These are phyloP conservation scores for Plasmodium inui DNA, from an alignment of 169 alveolate species.

Conservation along the genomic window DNA sequence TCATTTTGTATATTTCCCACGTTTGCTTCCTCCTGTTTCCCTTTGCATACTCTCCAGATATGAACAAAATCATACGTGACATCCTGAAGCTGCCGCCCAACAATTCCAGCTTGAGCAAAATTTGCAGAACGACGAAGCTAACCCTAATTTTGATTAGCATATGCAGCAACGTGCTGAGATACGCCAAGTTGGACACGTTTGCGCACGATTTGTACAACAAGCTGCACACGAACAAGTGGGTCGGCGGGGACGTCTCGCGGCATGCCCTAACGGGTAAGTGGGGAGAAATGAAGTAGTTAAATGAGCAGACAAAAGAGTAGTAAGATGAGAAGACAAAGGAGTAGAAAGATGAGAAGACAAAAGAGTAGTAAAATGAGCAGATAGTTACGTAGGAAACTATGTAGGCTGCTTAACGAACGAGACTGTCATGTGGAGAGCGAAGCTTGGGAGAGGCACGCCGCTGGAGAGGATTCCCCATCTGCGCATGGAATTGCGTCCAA, in stretches of 20 bases:
- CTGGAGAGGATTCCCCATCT: neutral
- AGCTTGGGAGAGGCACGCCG: neutral
- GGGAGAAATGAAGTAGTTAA: neutral
- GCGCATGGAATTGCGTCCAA: neutral
- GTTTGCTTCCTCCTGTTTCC: neutral
- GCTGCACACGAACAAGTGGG: conserved; percentile 14
- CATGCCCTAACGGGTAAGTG: conserved; percentile 30
- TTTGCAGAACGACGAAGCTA: conserved; percentile 61
- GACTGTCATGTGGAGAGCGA: neutral
- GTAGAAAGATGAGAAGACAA: too few species aligned
- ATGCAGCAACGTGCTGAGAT: conserved; percentile 44
- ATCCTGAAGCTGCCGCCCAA: conserved; percentile 31
- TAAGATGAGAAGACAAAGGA: too few species aligned
- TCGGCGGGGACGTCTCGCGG: neutral
- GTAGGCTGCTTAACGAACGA: neutral
- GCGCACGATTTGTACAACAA: conserved; percentile 48
- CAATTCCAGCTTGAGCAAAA: conserved; percentile 37
- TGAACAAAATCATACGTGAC: conserved; percentile 36
- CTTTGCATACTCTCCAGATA: neutral
- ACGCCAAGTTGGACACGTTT: conserved; percentile 21
- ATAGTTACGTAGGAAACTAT: neutral
- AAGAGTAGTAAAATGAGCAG: neutral
- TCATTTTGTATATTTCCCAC: neutral
- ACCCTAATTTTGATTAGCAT: conserved; percentile 65
- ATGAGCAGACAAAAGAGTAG: neutral